A percentile compares a stretch with the other conserved stretches of the same genome.
Evolutionary conservation across 176 grass and related monocot genomes (phyloP).

Genomic region (Cenchrus fungigraminus): DNA sequence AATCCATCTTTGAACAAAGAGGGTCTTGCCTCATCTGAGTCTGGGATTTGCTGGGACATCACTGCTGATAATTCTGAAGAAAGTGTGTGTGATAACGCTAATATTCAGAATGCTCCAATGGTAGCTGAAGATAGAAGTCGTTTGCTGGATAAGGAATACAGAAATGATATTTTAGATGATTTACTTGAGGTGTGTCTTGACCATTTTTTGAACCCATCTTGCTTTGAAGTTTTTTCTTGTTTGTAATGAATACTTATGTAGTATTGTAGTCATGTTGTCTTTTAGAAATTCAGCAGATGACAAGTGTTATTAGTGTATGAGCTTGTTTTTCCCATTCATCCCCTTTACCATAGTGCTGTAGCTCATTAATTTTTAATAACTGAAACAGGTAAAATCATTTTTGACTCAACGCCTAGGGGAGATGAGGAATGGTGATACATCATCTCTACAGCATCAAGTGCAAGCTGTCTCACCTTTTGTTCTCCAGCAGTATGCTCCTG

Average conservation of each 20-base stretch:
- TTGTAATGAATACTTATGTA: not conserved
- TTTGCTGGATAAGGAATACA: constrained; percentile 85
- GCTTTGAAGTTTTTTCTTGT: not conserved
- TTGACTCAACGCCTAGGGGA: constrained; percentile 73
- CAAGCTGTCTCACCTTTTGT: constrained; percentile 92
- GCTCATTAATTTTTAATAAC: constrained; percentile 34
- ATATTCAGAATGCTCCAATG: constrained; percentile 37
- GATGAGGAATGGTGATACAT: constrained; percentile 74
- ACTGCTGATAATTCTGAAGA: constrained; percentile 57
- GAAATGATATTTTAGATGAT: constrained; percentile 93
- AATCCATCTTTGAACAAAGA: constrained; percentile 47
- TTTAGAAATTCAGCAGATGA: constrained; percentile 21
- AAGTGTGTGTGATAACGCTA: constrained; percentile 29
- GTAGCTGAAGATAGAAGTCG: constrained; percentile 72
- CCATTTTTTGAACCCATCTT: not conserved
- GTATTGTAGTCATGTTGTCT: not conserved
- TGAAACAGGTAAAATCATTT: constrained; percentile 84
- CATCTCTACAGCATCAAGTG: constrained; percentile 93
- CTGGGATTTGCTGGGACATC: constrained; percentile 83
- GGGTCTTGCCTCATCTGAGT: constrained; percentile 42
- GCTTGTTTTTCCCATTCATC: not conserved
- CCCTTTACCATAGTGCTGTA: not conserved
- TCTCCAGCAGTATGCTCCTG: constrained; percentile 88
- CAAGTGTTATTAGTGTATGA: constrained; percentile 1
- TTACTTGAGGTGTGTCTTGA: constrained; percentile 74